These are phyloP conservation scores for Monosporozyma siamensis DNA, from an alignment of 805 yeast genomes.

Conservation along the genomic window DNA sequence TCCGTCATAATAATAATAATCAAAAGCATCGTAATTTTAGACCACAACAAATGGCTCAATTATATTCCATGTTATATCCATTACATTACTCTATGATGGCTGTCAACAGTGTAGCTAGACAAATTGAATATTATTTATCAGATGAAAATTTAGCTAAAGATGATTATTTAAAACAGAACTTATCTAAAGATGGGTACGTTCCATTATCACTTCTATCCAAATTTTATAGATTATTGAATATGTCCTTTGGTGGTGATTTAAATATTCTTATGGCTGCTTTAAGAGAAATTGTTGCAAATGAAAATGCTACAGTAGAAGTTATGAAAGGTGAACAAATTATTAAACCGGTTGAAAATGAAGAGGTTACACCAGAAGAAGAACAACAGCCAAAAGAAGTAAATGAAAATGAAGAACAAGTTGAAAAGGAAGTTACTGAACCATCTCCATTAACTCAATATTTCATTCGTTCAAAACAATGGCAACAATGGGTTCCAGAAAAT, in stretches of 20 bases:
- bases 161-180: constrained; percentile 67
- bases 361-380: constrained; percentile 1
- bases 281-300: constrained; percentile 27
- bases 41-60: constrained; percentile 19
- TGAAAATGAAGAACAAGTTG: constrained; percentile 2
- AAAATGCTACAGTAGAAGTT: constrained; percentile 23
- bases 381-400: constrained; percentile 2
- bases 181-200: constrained; percentile 32
- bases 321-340: constrained; percentile 14
- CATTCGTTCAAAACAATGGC: constrained; percentile 26
- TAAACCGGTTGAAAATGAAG: constrained; percentile 7
- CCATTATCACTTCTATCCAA: constrained; percentile 23
- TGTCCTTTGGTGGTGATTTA: constrained; percentile 38
- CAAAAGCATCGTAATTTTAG: constrained; percentile 6
- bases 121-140: constrained; percentile 85
- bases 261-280: constrained; percentile 25
- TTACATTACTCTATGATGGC: constrained; percentile 22
- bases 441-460: constrained; percentile 18
- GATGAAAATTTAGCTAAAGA: constrained; percentile 82
- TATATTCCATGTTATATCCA: constrained; percentile 13
- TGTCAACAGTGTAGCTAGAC: constrained; percentile 34
- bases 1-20: constrained; percentile 2
- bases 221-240: constrained; percentile 36
- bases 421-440: constrained; percentile 4
- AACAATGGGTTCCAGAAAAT: constrained; percentile 15